Evolutionary conservation across 495 filamentous ascomycete species (phyloP), one percentile per base, ranked within the genome.

Genomic region (Staphylotrichum tortipilum): DNA sequence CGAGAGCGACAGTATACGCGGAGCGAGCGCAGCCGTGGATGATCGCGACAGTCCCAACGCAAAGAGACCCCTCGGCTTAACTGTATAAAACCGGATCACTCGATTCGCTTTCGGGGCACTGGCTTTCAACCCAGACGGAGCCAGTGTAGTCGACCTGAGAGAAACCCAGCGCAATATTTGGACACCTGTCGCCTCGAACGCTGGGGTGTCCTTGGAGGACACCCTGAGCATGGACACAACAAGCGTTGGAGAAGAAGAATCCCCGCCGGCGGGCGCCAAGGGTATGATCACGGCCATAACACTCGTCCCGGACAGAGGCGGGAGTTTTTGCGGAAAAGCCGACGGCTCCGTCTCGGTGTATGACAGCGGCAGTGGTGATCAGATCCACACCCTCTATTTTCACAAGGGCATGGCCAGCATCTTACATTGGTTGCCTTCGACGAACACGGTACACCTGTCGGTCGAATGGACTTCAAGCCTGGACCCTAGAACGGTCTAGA

Each of bases 1-100:
- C 2, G 37, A 14, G 10, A 14, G 19, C 40, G 24, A 29, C 8
- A 23, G 28, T 0, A 12, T 43, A 24, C 29, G 40, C 40, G 17
- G 3, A 8, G 14, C 40, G 5, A 17, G 14, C 6, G 7, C 11
- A 0, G 23, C 12, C 24, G 40, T 43, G 15, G 23, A 30, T 30
- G 40, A 43, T 19, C 12, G 43, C 17, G 29, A 29, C 17, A n/a
- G n/a, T n/a, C 33, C 34, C 6, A 49, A 59, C 35, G 28, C 48
- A n/a, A 49, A 36, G 43, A 53, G 56, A 19, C 24, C 53, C 10
- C 33, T 59, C 6, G 57, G 57, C 2, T 30, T 59, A 18, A 47
- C 42, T 45, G 3, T 45, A 45, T 17, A 33, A 45, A 34, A 7
- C 34, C 42, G 34, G n/a, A 15, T 21, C 28, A 1, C 23, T 29